Evolutionary conservation across 2,329 filamentous ascomycete species (phyloP).

Genomic region (Paecilomyces variotii): DNA sequence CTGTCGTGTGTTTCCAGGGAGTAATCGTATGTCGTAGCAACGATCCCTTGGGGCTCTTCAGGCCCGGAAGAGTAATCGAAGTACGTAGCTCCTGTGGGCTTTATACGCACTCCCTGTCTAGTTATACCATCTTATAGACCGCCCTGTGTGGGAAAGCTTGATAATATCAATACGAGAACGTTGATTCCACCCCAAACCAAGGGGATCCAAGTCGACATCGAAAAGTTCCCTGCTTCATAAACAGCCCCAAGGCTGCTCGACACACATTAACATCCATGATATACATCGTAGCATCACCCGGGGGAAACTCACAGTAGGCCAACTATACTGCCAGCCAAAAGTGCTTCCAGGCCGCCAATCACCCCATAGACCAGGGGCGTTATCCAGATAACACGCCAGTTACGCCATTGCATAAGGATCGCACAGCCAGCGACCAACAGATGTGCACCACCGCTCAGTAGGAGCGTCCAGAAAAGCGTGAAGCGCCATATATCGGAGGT

Average conservation of each 20-base stretch:
- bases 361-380: constrained; percentile 63
- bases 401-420: constrained; percentile 57
- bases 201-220: constrained; percentile 92
- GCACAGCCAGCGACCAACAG: constrained; percentile 64
- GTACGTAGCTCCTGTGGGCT: not conserved
- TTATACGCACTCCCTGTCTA: not conserved
- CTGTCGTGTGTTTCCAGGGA: not conserved
- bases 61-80: not conserved
- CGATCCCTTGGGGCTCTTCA: too few relatives aligned
- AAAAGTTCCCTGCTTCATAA: constrained; percentile 73
- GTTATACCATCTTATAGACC: constrained; percentile 52
- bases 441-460: constrained; percentile 70
- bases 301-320: constrained; percentile 60
- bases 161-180: constrained; percentile 71
- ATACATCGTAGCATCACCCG: not conserved
- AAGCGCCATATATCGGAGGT: constrained; percentile 77
- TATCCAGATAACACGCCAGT: constrained; percentile 52
- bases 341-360: constrained; percentile 65
- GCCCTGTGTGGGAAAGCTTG: constrained; percentile 87
- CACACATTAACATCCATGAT: not conserved
- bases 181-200: constrained; percentile 83
- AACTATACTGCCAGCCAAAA: constrained; percentile 73
- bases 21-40: too few relatives aligned
- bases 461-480: constrained; percentile 76
- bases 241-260: constrained; percentile 61